Base-by-base conservation (phyloP, 2,329 filamentous ascomycete species). In the Pseudocercospora musae region DNA sequence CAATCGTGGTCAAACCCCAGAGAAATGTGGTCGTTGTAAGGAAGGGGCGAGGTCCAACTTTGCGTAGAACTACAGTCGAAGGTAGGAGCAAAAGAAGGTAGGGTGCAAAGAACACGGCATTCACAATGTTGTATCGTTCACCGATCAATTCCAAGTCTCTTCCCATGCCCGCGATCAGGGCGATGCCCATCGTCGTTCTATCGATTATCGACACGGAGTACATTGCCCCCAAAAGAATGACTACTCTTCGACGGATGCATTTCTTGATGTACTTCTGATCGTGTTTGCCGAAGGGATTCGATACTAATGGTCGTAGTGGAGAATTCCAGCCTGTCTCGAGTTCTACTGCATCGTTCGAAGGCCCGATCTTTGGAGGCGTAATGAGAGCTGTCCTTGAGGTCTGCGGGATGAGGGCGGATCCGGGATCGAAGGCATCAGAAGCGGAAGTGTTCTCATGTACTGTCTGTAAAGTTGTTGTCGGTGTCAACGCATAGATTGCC, bases 91-190 rank as follows among this genome's bases (percentile, higher is more conserved):
- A 33, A 10, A 57, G 37, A 27, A 44, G 13, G 18, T 46, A 46
- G 3, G 55, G 55, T 9, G 27, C 23, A 15, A 57, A 57, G 21
- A 48, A 20, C 21, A 57, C 46, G 13, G 55, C 55, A 31, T 46
- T 57, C 4, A 57, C 4, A 4, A 57, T 48, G 42, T 57, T 57
- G 42, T 57, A 57, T 1, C 55, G 55, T 23, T 48, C 25, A 13
- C 37, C 55, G n/a, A 29, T 20, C 20, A 57, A 18, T 6, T 57
- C 11, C 11, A 57, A 20, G 20, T 57, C 55, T 57, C 23, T 46
- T 11, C 42, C 55, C 55, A 57, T 57, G 55, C 55, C 55, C 18
- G 42, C 25, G 10, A 57, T 46, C 40, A 57, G 40, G 1, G 55
- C 55, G 9, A 29, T 13, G 15, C 37, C 25, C 3, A 27, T 57